These are phyloP conservation scores for Metschnikowia sp. DNA, from an alignment of 805 yeast species.

Conservation along the genomic window DNA sequence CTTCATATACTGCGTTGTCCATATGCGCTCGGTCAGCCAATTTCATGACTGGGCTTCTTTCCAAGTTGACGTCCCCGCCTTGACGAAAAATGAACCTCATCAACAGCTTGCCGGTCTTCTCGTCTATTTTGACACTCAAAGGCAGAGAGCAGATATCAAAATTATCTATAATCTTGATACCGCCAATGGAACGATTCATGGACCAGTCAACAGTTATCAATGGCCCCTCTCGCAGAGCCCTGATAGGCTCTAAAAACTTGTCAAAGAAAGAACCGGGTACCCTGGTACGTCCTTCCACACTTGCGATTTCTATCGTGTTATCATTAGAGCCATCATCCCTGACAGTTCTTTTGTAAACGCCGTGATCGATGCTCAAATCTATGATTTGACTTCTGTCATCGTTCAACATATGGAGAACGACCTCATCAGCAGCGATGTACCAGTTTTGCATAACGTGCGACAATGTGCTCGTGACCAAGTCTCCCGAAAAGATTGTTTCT, in stretches of 20 bases:
- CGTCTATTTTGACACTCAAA: slow-evolving; percentile 36
- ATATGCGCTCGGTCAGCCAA: slow-evolving; percentile 6
- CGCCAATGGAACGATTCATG: slow-evolving; percentile 41
- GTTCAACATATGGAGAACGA: slow-evolving; percentile 38
- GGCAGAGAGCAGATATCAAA: slow-evolving; percentile 37
- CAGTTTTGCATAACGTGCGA: slow-evolving; percentile 28
- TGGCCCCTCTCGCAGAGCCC: slow-evolving; percentile 9
- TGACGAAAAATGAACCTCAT: slow-evolving; percentile 34
- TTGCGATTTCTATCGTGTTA: slow-evolving; percentile 32
- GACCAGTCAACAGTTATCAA: slow-evolving; percentile 39
- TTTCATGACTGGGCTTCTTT: slow-evolving; percentile 14
- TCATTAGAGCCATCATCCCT: slow-evolving; percentile 41
- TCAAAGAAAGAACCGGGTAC: slow-evolving; percentile 31
- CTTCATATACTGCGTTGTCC: neutral
- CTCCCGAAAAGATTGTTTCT: slow-evolving; percentile 37
- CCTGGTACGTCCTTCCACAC: slow-evolving; percentile 38
- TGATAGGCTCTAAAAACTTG: slow-evolving; percentile 32
- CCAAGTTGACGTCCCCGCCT: slow-evolving; percentile 7
- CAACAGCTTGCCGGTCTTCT: slow-evolving; percentile 37
- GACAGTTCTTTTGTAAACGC: slow-evolving; percentile 29
- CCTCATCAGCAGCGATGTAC: slow-evolving; percentile 38
- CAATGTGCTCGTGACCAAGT: slow-evolving; percentile 15
- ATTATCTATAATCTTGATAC: slow-evolving; percentile 38
- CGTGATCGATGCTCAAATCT: slow-evolving; percentile 35
- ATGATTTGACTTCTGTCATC: slow-evolving; percentile 39